Conservation (phyloP, 2,329 filamentous ascomycete genomes). For the Alternaria hordeiaustralica region DNA sequence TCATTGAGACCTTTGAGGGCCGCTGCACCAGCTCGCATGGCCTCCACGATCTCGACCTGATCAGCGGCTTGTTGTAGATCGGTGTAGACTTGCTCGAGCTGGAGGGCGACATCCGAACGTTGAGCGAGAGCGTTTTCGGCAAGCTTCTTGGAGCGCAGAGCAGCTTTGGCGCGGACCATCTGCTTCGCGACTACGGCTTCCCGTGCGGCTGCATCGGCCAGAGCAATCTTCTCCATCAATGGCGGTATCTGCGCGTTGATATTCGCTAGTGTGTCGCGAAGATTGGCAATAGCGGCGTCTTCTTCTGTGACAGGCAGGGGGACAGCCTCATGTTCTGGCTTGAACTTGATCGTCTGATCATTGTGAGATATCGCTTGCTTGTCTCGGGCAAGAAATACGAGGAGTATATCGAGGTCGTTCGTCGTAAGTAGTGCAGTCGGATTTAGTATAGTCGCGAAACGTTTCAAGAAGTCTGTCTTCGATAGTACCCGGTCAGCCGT, state of each 20-base stretch:
- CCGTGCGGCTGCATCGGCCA: slow-evolving; percentile 65
- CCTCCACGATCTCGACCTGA: slow-evolving; percentile 80
- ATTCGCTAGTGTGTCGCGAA: slow-evolving; percentile 74
- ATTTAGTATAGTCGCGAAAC: slow-evolving; percentile 41
- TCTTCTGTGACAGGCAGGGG: slow-evolving; percentile 71
- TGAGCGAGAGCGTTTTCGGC: slow-evolving; percentile 75
- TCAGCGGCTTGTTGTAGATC: slow-evolving; percentile 86
- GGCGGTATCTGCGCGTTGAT: slow-evolving; percentile 71
- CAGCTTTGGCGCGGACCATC: slow-evolving; percentile 74
- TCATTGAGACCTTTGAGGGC: slow-evolving; percentile 77
- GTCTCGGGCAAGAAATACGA: slow-evolving; percentile 59
- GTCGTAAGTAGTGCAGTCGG: slow-evolving; percentile 35
- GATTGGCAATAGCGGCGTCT: slow-evolving; percentile 80
- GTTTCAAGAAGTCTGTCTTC: slow-evolving; percentile 40
- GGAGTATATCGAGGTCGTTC: slow-evolving; percentile 79
- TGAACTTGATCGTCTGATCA: slow-evolving; percentile 80
- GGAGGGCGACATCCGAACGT: slow-evolving; percentile 74
- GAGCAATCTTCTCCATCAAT: slow-evolving; percentile 62
- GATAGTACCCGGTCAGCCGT: slow-evolving; percentile 46
- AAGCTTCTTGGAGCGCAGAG: slow-evolving; percentile 82
- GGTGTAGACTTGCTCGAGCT: slow-evolving; percentile 83
- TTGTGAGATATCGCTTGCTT: slow-evolving; percentile 77
- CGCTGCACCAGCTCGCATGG: slow-evolving; percentile 79
- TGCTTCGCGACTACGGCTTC: slow-evolving; percentile 76
- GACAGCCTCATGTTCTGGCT: slow-evolving; percentile 46